These are phyloP conservation scores for Lepiota venenata DNA, from an alignment of 768 basidiomycete genomes.

Conservation along the genomic window DNA sequence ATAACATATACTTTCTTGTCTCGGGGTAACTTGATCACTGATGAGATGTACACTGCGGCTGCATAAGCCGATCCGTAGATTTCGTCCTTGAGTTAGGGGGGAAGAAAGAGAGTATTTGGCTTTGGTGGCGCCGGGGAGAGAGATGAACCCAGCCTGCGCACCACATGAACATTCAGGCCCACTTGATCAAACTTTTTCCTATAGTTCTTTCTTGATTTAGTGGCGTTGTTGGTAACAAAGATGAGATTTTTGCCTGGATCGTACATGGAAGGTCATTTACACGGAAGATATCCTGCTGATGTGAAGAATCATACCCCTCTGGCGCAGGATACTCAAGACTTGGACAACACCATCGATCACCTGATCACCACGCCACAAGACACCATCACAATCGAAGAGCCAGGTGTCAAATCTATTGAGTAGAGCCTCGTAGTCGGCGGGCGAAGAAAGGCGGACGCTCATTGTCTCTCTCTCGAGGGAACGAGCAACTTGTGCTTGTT, in stretches of 20 bases:
- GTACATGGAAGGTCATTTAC: too few relatives aligned
- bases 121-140: not conserved
- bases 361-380: slow-evolving; percentile 85
- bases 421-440: slow-evolving; percentile 44
- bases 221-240: slow-evolving; percentile 98
- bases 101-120: not conserved
- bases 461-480: slow-evolving; percentile 15
- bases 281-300: slow-evolving; percentile 2
- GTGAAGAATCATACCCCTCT: slow-evolving; percentile 50
- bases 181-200: slow-evolving; percentile 90
- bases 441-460: slow-evolving; percentile 36
- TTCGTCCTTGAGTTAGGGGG: slow-evolving; percentile 63
- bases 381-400: slow-evolving; percentile 96
- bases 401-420: slow-evolving; percentile 83
- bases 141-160: slow-evolving; percentile 36
- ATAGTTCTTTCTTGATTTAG: slow-evolving; percentile 85
- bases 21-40: slow-evolving; percentile 84
- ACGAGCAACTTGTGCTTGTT: not conserved
- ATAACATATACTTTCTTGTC: slow-evolving; percentile 96
- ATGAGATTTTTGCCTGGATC: slow-evolving; percentile 73
- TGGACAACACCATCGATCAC: slow-evolving; percentile 76
- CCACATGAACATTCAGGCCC: slow-evolving; percentile 80
- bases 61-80: slow-evolving; percentile 93
- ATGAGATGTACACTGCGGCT: slow-evolving; percentile 71
- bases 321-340: slow-evolving; percentile 69